Conservation (phyloP, 139 green algal genomes). For the Picochlorum costavermella region DNA sequence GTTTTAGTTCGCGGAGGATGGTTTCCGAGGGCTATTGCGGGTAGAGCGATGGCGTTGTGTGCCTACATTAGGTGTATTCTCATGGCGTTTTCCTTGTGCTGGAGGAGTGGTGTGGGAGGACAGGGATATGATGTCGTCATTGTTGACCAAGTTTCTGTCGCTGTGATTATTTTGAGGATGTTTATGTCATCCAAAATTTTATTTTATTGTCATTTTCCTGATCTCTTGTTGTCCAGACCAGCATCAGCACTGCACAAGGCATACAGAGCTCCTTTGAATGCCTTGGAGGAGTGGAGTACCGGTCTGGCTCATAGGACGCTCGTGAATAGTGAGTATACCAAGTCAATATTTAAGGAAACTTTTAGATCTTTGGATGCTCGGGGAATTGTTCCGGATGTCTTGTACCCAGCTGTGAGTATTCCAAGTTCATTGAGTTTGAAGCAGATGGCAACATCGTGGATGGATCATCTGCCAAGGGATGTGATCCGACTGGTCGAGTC, state of each 20-base stretch:
- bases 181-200: constrained; percentile 57
- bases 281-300: constrained; percentile 74
- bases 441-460: constrained; percentile 28
- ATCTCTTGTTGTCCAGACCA: constrained; percentile 69
- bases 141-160: constrained; percentile 70
- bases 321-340: constrained; percentile 92
- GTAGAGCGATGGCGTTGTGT: constrained; percentile 66
- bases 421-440: constrained; percentile 37
- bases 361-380: constrained; percentile 51
- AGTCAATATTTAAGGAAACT: constrained; percentile 67
- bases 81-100: constrained; percentile 56
- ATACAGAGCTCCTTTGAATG: constrained; percentile 70
- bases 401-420: constrained; percentile 80
- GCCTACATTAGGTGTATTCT: constrained; percentile 77
- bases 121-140: constrained; percentile 70
- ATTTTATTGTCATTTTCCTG: constrained; percentile 99
- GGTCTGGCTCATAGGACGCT: constrained; percentile 64
- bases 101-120: constrained; percentile 20
- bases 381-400: constrained; percentile 50
- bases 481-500: constrained; percentile 35
- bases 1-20: constrained; percentile 70
- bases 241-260: constrained; percentile 28
- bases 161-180: constrained; percentile 64
- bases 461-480: constrained; percentile 27
- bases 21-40: constrained; percentile 71